A percentile compares a stretch with the other conserved stretches of the same genome.
These are phyloP conservation scores for Leccinum subrobustum DNA, from an alignment of 1,284 basidiomycete genomes.

Conservation along the genomic window DNA sequence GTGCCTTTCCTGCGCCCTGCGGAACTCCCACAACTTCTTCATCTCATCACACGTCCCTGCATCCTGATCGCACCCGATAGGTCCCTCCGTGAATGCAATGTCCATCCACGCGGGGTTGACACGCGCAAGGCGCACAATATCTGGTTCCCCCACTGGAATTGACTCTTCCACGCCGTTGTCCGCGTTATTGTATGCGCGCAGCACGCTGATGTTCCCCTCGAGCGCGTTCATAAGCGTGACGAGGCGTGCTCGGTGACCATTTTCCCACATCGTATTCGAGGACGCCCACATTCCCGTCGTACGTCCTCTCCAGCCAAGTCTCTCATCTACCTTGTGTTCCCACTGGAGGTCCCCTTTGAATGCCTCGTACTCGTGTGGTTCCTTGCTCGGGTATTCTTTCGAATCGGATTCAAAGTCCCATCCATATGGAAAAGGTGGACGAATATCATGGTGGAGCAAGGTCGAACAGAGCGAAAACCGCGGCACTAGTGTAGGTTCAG, in stretches of 20 bases:
- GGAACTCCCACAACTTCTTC: slow-evolving; percentile 47
- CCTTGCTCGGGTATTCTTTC: slow-evolving; percentile 4
- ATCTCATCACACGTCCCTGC: slow-evolving; percentile 43
- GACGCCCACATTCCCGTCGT: slow-evolving; percentile 62
- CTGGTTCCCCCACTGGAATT: slow-evolving; percentile 43
- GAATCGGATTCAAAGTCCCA: slow-evolving; percentile 37
- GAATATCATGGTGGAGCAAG: slow-evolving; percentile 59
- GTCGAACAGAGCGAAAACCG: slow-evolving; percentile 59
- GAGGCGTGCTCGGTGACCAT: slow-evolving; percentile 45
- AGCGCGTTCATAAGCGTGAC: slow-evolving; percentile 38
- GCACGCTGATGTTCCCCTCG: slow-evolving; percentile 29
- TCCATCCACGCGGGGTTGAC: slow-evolving; percentile 56
- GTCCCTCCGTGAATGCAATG: slow-evolving; percentile 51
- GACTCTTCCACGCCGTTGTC: slow-evolving; percentile 8
- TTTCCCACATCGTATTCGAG: slow-evolving; percentile 45
- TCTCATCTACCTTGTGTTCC: slow-evolving; percentile 54
- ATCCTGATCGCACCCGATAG: slow-evolving; percentile 42
- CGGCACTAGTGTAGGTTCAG: slow-evolving; percentile 48
- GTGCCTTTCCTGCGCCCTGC: slow-evolving; percentile 37
- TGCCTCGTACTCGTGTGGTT: slow-evolving; percentile 23
- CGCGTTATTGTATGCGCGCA: slow-evolving; percentile 16
- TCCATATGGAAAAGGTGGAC: slow-evolving; percentile 48
- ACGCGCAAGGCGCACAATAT: slow-evolving; percentile 34
- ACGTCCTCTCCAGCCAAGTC: slow-evolving; percentile 63
- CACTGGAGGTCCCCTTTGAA: slow-evolving; percentile 48